phyloP scores from a whole-genome alignment of 139 green algal genomes.

The Tetraselmis striata region DNA sequence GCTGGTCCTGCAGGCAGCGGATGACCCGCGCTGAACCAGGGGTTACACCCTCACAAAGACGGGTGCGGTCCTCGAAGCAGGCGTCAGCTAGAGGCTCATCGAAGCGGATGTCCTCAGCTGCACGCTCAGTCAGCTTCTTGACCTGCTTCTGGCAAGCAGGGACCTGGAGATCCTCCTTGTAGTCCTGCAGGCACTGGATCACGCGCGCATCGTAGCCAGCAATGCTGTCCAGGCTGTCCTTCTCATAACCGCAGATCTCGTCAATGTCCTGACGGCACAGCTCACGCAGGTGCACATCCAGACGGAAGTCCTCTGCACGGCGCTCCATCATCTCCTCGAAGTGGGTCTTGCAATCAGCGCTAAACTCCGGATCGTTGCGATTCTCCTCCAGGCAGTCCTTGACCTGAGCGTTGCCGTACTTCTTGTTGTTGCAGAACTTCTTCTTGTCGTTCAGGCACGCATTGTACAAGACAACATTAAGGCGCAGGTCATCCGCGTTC shows the following conservation, averaged over 20 bases:
- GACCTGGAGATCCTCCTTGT: slow-evolving; percentile 30
- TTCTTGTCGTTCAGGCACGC: slow-evolving; percentile 63
- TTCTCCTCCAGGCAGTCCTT: slow-evolving; percentile 77
- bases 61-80: slow-evolving; percentile 56
- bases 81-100: slow-evolving; percentile 61
- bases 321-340: slow-evolving; percentile 63
- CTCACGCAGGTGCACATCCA: slow-evolving; percentile 55
- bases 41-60: slow-evolving; percentile 44
- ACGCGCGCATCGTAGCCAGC: slow-evolving; percentile 22
- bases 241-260: slow-evolving; percentile 39
- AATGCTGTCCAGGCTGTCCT: slow-evolving; percentile 13
- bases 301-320: slow-evolving; percentile 54
- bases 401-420: slow-evolving; percentile 35
- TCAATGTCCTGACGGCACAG: slow-evolving; percentile 44
- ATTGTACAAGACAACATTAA: slow-evolving; percentile 53
- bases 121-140: slow-evolving; percentile 40
- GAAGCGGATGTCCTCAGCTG: slow-evolving; percentile 78
- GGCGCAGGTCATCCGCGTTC: slow-evolving; percentile 67
- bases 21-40: slow-evolving; percentile 75
- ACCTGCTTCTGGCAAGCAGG: slow-evolving; percentile 53
- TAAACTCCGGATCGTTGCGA: slow-evolving; percentile 46
- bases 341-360: slow-evolving; percentile 48
- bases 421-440: slow-evolving; percentile 61
- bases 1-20: slow-evolving; percentile 64
- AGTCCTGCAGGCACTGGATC: slow-evolving; percentile 36